Evolutionary conservation across 2,329 filamentous ascomycete species (phyloP).

Genomic region (Aspergillus aculeatus): DNA sequence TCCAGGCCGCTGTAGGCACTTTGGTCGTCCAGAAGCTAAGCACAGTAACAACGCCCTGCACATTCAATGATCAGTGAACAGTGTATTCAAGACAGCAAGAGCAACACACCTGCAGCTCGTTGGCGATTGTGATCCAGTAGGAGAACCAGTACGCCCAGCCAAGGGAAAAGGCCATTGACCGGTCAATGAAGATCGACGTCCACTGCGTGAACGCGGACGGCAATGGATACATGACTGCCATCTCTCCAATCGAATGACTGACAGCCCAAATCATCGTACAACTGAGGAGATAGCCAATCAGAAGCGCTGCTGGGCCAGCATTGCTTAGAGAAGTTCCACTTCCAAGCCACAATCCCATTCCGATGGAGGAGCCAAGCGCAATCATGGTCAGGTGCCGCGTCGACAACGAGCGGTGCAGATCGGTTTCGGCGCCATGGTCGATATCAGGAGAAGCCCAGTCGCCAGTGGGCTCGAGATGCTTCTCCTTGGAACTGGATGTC

Average conservation of each 20-base stretch:
- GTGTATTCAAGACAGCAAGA: neutral
- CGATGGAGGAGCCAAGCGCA: slow-evolving; percentile 43
- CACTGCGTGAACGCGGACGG: slow-evolving; percentile 50
- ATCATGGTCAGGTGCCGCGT: slow-evolving; percentile 45
- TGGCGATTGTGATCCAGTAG: slow-evolving; percentile 48
- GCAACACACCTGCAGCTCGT: slow-evolving; percentile 36
- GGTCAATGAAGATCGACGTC: slow-evolving; percentile 48
- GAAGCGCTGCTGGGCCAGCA: slow-evolving; percentile 47
- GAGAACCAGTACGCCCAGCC: slow-evolving; percentile 52
- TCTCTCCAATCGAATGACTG: slow-evolving; percentile 48
- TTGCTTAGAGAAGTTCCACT: slow-evolving; percentile 42
- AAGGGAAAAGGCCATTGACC: slow-evolving; percentile 45
- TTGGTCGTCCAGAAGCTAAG: slow-evolving; percentile 47
- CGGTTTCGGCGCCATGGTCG: slow-evolving; percentile 27
- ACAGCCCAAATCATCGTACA: slow-evolving; percentile 46
- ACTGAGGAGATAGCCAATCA: slow-evolving; percentile 47
- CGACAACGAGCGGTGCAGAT: slow-evolving; percentile 41
- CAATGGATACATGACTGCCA: slow-evolving; percentile 49
- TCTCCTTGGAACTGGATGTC: slow-evolving; percentile 2
- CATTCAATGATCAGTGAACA: neutral
- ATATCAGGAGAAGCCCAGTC: slow-evolving; percentile 2
- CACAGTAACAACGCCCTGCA: slow-evolving; percentile 40
- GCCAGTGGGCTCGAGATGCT: neutral
- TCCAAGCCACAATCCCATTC: slow-evolving; percentile 51
- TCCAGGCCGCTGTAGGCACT: slow-evolving; percentile 46